Conservation (phyloP, 2,329 filamentous ascomycete species). For the Diaporthe ilicicola region DNA sequence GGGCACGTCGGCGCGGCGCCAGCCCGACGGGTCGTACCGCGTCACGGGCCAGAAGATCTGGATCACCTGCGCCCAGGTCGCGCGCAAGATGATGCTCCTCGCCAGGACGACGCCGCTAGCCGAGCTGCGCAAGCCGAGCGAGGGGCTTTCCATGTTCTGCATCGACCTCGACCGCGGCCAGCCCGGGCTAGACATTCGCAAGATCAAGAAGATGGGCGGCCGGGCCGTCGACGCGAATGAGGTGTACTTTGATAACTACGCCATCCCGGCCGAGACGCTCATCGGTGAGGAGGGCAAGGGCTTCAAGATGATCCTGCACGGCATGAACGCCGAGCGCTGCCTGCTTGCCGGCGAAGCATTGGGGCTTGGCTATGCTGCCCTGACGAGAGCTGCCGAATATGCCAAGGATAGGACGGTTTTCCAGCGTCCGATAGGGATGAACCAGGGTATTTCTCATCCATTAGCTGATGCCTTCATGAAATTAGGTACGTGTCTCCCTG, state of each 20-base stretch:
- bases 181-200: conserved; percentile 70
- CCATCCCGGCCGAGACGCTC: conserved; percentile 68
- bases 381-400: conserved; percentile 69
- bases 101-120: conserved; percentile 78
- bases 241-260: conserved; percentile 85
- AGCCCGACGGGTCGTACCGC: conserved; percentile 65
- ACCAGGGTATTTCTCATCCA: conserved; percentile 72
- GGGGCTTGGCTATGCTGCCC: conserved; percentile 78
- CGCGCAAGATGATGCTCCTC: conserved; percentile 83
- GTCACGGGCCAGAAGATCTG: conserved; percentile 87
- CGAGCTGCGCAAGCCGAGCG: conserved; percentile 73
- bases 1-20: conserved; percentile 67
- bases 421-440: conserved; percentile 70
- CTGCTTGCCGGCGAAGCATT: conserved; percentile 81
- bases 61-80: conserved; percentile 87
- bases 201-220: conserved; percentile 87
- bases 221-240: conserved; percentile 85
- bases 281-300: conserved; percentile 79
- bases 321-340: conserved; percentile 83
- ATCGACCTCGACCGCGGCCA: conserved; percentile 74
- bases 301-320: conserved; percentile 81
- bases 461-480: conserved; percentile 71
- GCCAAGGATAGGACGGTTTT: conserved; percentile 74
- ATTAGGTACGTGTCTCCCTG: background rate
- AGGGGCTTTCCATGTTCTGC: conserved; percentile 82